Evolutionary conservation across 2,329 filamentous ascomycete genomes (phyloP).

Genomic region (Chaetomium sp.): DNA sequence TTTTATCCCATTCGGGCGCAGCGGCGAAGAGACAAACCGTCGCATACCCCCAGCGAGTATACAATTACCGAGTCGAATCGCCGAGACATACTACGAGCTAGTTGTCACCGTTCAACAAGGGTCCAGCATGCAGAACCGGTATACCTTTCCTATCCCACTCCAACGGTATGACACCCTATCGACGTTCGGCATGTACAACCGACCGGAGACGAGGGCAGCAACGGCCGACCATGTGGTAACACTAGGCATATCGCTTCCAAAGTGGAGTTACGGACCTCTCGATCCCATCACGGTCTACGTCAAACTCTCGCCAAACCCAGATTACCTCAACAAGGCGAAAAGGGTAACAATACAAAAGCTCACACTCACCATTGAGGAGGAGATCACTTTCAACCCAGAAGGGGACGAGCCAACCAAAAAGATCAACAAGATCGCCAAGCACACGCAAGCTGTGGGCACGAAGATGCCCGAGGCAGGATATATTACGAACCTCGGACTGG

Average conservation of each 20-base stretch:
- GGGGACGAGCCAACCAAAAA: constrained; percentile 92
- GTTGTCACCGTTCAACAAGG: constrained; percentile 95
- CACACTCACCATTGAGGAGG: constrained; percentile 88
- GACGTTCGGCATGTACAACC: constrained; percentile 99
- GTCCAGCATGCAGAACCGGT: constrained; percentile 78
- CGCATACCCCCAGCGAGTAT: constrained; percentile 88
- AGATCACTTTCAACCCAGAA: constrained; percentile 98
- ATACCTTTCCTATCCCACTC: constrained; percentile 83
- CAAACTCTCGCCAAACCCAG: constrained; percentile 83
- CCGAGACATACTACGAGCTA: constrained; percentile 94
- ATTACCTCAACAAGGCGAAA: constrained; percentile 85
- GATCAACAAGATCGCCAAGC: constrained; percentile 77
- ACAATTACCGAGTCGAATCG: constrained; percentile 84
- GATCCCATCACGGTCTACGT: constrained; percentile 96
- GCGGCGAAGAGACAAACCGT: constrained; percentile 81
- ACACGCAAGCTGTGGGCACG: constrained; percentile 71
- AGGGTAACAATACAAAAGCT: constrained; percentile 92
- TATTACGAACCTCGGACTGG: constrained; percentile 82
- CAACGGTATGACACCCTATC: constrained; percentile 93
- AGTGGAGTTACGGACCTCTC: constrained; percentile 93
- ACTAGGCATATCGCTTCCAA: constrained; percentile 81
- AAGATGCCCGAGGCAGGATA: constrained; percentile 89
- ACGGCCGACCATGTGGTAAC: constrained; percentile 88
- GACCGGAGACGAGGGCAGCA: constrained; percentile 79
- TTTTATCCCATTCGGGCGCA: constrained; percentile 91